phyloP scores from a whole-genome alignment of 371 early-diverging fungal species.

The Rhizopus delemar region DNA sequence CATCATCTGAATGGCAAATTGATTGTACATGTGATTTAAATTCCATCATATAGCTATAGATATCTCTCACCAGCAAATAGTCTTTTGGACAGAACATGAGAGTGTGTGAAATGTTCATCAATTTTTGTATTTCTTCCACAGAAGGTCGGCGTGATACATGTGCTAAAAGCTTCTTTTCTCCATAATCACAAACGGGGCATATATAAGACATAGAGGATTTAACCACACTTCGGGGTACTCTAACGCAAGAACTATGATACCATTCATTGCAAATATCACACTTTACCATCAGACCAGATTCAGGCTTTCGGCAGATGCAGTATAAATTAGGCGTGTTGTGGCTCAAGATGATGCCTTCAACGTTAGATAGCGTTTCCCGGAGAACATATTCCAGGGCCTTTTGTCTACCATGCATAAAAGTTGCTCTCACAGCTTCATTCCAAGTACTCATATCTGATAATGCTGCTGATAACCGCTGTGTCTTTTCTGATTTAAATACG shows the following conservation, averaged over 20 bases:
- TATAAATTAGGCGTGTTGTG: slow-evolving; percentile 28
- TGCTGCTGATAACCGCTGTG: slow-evolving; percentile 8
- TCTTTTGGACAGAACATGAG: slow-evolving; percentile 62
- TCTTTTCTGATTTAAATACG: slow-evolving; percentile 14
- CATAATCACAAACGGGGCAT: slow-evolving; percentile 65
- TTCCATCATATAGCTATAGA: slow-evolving; percentile 41
- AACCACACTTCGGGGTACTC: slow-evolving; percentile 60
- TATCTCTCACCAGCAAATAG: slow-evolving; percentile 49
- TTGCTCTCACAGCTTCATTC: slow-evolving; percentile 16
- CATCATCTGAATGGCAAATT: slow-evolving; percentile 46
- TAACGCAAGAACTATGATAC: slow-evolving; percentile 78
- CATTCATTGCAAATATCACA: slow-evolving; percentile 81
- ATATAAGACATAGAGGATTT: slow-evolving; percentile 57
- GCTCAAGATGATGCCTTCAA: slow-evolving; percentile 10
- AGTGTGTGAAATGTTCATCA: slow-evolving; percentile 44
- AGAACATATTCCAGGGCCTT: slow-evolving; percentile 15
- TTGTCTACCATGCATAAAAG: slow-evolving; percentile 23
- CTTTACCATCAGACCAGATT: slow-evolving; percentile 73
- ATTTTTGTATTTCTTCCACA: slow-evolving; percentile 44
- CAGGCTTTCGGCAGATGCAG: slow-evolving; percentile 65
- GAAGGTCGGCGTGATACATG: slow-evolving; percentile 38
- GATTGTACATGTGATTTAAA: slow-evolving; percentile 38
- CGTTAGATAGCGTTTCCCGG: slow-evolving; percentile 15
- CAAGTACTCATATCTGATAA: slow-evolving; percentile 9
- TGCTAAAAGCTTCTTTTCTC: slow-evolving; percentile 2